A percentile compares a stretch with the other conserved stretches of the same genome.
These are phyloP conservation scores for Fusarium bactridioides DNA, from an alignment of 2,329 filamentous ascomycete species.

Conservation along the genomic window DNA sequence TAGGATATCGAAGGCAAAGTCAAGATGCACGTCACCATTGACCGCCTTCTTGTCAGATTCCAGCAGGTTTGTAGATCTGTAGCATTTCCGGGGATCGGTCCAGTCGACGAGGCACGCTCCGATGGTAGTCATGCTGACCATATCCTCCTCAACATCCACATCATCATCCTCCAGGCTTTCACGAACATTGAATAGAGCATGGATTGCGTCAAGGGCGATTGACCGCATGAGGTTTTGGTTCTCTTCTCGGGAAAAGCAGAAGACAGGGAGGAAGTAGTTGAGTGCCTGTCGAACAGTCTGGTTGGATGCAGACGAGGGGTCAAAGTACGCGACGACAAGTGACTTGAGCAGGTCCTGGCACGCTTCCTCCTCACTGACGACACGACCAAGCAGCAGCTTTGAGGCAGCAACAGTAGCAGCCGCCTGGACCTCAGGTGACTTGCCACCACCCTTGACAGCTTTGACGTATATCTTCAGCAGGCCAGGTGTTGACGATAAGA, in stretches of 20 bases:
- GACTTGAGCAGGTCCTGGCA: conserved; percentile 82
- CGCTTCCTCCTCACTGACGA: conserved; percentile 74
- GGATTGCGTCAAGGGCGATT: conserved; percentile 77
- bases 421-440: conserved; percentile 77
- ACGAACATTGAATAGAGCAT: conserved; percentile 75
- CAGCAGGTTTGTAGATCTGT: conserved; percentile 56
- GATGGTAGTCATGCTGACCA: conserved; percentile 80
- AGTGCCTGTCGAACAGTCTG: conserved; percentile 85
- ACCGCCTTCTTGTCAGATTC: conserved; percentile 70
- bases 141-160: conserved; percentile 76
- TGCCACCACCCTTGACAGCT: conserved; percentile 76
- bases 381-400: conserved; percentile 83
- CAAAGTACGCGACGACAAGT: conserved; percentile 87
- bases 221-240: conserved; percentile 84
- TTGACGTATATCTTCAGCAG: conserved; percentile 87
- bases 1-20: conserved; percentile 79
- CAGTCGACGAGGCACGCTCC: conserved; percentile 89
- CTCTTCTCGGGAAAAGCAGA: conserved; percentile 83
- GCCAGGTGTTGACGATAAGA: conserved; percentile 71
- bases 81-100: conserved; percentile 90
- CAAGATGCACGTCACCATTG: conserved; percentile 81
- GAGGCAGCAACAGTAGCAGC: conserved; percentile 82
- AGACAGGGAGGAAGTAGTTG: conserved; percentile 94
- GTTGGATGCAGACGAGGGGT: conserved; percentile 81
- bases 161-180: conserved; percentile 79